Evolutionary conservation across 495 filamentous ascomycete species (phyloP).

Genomic region (Neurospora pannonica): DNA sequence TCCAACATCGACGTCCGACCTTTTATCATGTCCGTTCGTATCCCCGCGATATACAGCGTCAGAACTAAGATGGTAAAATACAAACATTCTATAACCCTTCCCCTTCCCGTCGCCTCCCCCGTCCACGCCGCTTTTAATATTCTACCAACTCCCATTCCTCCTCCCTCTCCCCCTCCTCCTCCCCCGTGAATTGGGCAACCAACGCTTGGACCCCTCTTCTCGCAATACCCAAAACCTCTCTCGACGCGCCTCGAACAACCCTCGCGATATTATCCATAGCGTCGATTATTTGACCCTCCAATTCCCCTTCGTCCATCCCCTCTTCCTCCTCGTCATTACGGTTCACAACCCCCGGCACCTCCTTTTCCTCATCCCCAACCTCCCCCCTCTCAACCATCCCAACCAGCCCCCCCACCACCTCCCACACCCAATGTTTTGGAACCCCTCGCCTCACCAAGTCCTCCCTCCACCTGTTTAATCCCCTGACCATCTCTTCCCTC

Average conservation of each 20-base stretch:
- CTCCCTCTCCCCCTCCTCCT: neutral
- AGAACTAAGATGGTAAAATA: neutral
- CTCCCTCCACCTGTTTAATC: conserved; percentile 29
- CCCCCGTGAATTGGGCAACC: neutral
- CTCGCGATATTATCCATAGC: neutral
- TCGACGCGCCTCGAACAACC: neutral
- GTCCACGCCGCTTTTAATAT: neutral
- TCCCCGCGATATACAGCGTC: neutral
- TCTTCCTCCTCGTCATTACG: conserved; percentile 1
- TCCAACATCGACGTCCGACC: neutral
- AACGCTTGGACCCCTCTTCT: neutral
- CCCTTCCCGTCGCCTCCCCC: neutral
- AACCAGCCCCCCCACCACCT: conserved; percentile 16
- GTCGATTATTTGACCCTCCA: neutral
- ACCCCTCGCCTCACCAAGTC: conserved; percentile 27
- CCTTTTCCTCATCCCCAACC: neutral
- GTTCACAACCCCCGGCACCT: conserved; percentile 5
- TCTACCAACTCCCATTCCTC: neutral
- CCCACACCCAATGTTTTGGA: conserved; percentile 21
- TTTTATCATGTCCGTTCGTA: neutral
- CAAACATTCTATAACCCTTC: neutral
- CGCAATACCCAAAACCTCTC: neutral
- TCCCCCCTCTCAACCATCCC: conserved; percentile 2
- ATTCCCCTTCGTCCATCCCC: neutral
- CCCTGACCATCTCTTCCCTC: conserved; percentile 23